phyloP scores from a whole-genome alignment of 495 filamentous ascomycete genomes.

The Hypoxylon cercidicola region DNA sequence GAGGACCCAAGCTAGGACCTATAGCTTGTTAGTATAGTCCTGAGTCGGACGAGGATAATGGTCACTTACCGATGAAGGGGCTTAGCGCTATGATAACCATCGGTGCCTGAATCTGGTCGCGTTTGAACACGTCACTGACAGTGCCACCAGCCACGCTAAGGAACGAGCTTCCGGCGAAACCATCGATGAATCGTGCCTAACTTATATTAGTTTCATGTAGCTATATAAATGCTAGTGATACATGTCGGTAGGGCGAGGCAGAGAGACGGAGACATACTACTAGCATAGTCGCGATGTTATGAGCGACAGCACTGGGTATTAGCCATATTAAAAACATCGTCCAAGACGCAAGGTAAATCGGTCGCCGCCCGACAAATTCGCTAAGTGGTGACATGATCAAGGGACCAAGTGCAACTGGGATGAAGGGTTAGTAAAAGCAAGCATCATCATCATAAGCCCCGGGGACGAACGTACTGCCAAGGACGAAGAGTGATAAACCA shows the following conservation, averaged over 20 bases:
- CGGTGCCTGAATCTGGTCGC: conserved; percentile 73
- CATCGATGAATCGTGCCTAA: conserved; percentile 80
- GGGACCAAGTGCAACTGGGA: conserved; percentile 69
- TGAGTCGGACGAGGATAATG: conserved; percentile 39
- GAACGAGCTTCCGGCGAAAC: conserved; percentile 87
- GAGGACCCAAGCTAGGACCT: conserved; percentile 60
- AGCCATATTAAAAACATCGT: conserved; percentile 83
- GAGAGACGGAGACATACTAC: conserved; percentile 53
- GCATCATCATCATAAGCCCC: conserved; percentile 26
- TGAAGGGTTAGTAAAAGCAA: conserved; percentile 19
- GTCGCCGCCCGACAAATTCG: conserved; percentile 89
- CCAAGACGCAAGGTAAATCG: conserved; percentile 85
- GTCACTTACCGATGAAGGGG: conserved; percentile 77
- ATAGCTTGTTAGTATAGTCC: conserved; percentile 31
- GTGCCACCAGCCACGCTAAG: conserved; percentile 90
- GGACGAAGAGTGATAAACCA: conserved; percentile 82
- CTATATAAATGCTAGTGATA: not conserved
- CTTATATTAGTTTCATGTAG: not conserved
- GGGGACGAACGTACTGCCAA: conserved; percentile 63
- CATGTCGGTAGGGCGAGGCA: not conserved
- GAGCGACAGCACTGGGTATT: conserved; percentile 87
- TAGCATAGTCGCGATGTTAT: conserved; percentile 85
- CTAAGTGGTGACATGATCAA: conserved; percentile 70
- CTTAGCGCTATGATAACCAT: conserved; percentile 75
- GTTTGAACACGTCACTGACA: conserved; percentile 86